Percentiles rank a stretch among this genome's conserved stretches.
phyloP scores from a whole-genome alignment of 768 basidiomycete species.

The Clavulina sp. region DNA sequence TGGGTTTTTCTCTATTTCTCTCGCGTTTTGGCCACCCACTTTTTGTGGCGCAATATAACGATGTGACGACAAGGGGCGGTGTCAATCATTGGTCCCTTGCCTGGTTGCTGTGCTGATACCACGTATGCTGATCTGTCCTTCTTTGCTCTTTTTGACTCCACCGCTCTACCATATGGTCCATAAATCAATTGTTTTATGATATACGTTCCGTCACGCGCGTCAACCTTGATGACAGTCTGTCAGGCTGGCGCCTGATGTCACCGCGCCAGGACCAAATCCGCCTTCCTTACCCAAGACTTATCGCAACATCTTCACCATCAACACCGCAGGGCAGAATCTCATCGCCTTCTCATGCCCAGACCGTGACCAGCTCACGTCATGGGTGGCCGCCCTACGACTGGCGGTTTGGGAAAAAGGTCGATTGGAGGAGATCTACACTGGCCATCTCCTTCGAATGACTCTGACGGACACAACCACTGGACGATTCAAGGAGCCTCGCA shows the following conservation, averaged over 20 bases:
- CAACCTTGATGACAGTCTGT: too few species aligned
- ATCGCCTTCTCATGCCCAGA: constrained; percentile 74
- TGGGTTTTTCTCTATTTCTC: constrained; percentile 10
- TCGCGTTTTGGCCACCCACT: constrained; percentile 25
- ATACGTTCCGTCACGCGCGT: too few species aligned
- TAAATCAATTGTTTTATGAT: too few species aligned
- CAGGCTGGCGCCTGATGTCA: too few species aligned
- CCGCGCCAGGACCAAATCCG: background rate
- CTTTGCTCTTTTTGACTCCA: too few species aligned
- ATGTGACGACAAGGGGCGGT: too few species aligned
- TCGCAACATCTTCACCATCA: constrained; percentile 68
- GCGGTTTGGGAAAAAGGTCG: constrained; percentile 90
- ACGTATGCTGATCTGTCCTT: constrained; percentile 61
- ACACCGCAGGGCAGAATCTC: constrained; percentile 84
- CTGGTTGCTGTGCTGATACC: constrained; percentile 13
- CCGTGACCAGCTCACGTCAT: constrained; percentile 53
- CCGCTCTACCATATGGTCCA: too few species aligned
- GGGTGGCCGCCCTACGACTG: constrained; percentile 81
- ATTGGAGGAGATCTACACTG: constrained; percentile 94
- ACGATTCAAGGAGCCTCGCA: constrained; percentile 32
- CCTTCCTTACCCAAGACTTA: constrained; percentile 18
- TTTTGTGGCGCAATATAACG: too few species aligned
- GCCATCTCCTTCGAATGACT: constrained; percentile 75
- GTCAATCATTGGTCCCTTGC: background rate
- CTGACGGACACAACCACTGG: constrained; percentile 23